These are phyloP conservation scores for Paraconiothyrium sp. DNA, from an alignment of 2,329 filamentous ascomycete species.

Conservation along the genomic window DNA sequence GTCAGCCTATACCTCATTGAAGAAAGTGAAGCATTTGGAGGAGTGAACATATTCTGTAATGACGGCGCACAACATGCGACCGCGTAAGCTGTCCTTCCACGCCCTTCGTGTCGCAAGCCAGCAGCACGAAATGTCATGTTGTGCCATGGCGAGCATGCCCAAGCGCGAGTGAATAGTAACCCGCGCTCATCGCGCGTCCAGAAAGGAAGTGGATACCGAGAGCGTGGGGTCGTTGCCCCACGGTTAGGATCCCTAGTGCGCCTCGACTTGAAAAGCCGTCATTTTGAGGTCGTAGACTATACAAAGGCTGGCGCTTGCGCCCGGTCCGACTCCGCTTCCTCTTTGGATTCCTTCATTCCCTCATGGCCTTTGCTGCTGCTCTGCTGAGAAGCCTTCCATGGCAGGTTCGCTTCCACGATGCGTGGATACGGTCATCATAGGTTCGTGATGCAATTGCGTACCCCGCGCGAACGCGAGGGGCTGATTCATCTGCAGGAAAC, in stretches of 20 bases:
- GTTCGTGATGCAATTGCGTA: slow-evolving; percentile 27
- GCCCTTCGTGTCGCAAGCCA: neutral
- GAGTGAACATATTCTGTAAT: neutral
- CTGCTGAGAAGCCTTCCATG: slow-evolving; percentile 44
- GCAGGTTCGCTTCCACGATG: slow-evolving; percentile 46
- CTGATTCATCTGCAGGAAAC: slow-evolving; percentile 60
- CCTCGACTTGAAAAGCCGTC: slow-evolving; percentile 40
- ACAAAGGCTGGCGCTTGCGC: slow-evolving; percentile 25
- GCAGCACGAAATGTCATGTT: neutral
- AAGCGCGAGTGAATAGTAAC: slow-evolving; percentile 11
- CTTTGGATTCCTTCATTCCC: slow-evolving; percentile 23
- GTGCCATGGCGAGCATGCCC: neutral
- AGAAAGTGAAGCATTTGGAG: neutral
- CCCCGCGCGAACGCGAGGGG: slow-evolving; percentile 10
- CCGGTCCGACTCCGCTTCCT: slow-evolving; percentile 16
- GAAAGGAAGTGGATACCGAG: slow-evolving; percentile 29
- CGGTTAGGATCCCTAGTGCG: slow-evolving; percentile 32
- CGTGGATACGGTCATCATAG: slow-evolving; percentile 54
- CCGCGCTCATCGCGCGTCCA: slow-evolving; percentile 24
- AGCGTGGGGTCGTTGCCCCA: slow-evolving; percentile 12
- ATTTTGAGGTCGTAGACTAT: slow-evolving; percentile 43
- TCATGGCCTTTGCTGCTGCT: slow-evolving; percentile 42
- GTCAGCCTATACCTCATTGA: slow-evolving; percentile 12
- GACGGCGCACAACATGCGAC: slow-evolving; percentile 12
- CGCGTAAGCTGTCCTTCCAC: neutral